Conservation (phyloP, 2,329 filamentous ascomycete species). For the Phyllosticta capitalensis region DNA sequence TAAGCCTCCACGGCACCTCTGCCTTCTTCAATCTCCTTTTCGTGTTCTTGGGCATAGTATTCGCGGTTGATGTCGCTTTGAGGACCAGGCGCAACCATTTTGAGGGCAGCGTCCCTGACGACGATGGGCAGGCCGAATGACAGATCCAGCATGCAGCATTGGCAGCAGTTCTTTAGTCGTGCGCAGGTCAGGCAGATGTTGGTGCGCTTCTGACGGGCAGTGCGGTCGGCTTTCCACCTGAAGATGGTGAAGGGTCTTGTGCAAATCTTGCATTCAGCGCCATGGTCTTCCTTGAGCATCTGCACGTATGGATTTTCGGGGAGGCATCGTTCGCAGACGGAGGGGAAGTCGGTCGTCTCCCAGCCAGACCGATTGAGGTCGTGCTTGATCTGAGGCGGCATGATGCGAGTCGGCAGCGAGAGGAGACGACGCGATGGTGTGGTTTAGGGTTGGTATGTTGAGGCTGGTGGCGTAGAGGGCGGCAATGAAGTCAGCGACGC, state of each 20-base stretch:
- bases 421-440: neutral
- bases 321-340: conserved; percentile 83
- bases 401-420: no score
- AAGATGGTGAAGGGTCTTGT: conserved; percentile 95
- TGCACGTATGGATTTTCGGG: conserved; percentile 97
- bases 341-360: conserved; percentile 88
- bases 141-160: conserved; percentile 96
- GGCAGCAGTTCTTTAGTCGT: conserved; percentile 95
- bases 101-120: conserved; percentile 88
- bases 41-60: conserved; percentile 96
- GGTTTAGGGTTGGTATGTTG: neutral
- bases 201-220: conserved; percentile 82
- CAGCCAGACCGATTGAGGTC: conserved; percentile 92
- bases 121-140: conserved; percentile 92
- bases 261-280: conserved; percentile 77
- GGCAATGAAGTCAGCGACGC: neutral
- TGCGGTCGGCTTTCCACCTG: conserved; percentile 86
- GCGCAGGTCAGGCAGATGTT: conserved; percentile 96
- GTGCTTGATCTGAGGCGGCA: conserved; percentile 91
- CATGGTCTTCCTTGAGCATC: conserved; percentile 97
- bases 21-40: conserved; percentile 89
- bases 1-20: conserved; percentile 74
- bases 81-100: conserved; percentile 93
- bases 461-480: neutral
- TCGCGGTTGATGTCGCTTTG: conserved; percentile 89